Percentiles rank a stretch among this genome's conserved stretches.
Conservation (phyloP, 805 yeast genomes). For the Wickerhamomyces hampshirensis region DNA sequence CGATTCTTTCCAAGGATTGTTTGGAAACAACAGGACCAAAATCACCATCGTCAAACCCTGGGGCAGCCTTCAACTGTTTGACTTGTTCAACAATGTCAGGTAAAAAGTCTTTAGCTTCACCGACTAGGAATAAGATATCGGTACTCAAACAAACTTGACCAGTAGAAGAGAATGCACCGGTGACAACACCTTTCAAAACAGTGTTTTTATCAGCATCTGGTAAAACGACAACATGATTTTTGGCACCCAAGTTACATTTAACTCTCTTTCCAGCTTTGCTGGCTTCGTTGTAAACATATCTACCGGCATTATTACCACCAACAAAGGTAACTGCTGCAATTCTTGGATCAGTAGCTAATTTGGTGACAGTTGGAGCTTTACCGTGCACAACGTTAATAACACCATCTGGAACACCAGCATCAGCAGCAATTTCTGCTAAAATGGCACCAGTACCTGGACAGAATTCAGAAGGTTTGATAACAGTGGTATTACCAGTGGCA, state of each 20-base stretch:
- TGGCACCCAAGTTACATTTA: conserved; percentile 76
- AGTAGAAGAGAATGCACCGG: conserved; percentile 81
- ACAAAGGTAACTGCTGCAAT: conserved; percentile 76
- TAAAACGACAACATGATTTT: conserved; percentile 67
- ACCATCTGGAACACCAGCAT: conserved; percentile 76
- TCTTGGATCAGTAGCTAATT: conserved; percentile 64
- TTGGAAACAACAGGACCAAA: conserved; percentile 73
- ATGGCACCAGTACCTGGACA: conserved; percentile 81
- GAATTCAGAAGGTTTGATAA: conserved; percentile 66
- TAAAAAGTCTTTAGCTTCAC: conserved; percentile 57
- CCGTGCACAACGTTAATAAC: conserved; percentile 73
- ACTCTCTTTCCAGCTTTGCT: conserved; percentile 67
- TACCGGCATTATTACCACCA: conserved; percentile 76
- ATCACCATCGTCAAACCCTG: conserved; percentile 63
- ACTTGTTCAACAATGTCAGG: conserved; percentile 56
- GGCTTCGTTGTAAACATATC: conserved; percentile 64
- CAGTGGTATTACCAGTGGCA: conserved; percentile 73
- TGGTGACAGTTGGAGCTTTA: conserved; percentile 65
- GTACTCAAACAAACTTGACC: conserved; percentile 84
- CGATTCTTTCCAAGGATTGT: conserved; percentile 47
- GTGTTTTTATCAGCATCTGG: conserved; percentile 68
- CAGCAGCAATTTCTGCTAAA: conserved; percentile 62
- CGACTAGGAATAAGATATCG: conserved; percentile 68
- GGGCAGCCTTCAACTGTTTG: conserved; percentile 49
- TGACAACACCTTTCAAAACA: conserved; percentile 59